Percentiles rank a stretch among this genome's conserved stretches.
These are phyloP conservation scores for Fusarium dlaminii DNA, from an alignment of 2,329 filamentous ascomycete genomes.

Conservation along the genomic window DNA sequence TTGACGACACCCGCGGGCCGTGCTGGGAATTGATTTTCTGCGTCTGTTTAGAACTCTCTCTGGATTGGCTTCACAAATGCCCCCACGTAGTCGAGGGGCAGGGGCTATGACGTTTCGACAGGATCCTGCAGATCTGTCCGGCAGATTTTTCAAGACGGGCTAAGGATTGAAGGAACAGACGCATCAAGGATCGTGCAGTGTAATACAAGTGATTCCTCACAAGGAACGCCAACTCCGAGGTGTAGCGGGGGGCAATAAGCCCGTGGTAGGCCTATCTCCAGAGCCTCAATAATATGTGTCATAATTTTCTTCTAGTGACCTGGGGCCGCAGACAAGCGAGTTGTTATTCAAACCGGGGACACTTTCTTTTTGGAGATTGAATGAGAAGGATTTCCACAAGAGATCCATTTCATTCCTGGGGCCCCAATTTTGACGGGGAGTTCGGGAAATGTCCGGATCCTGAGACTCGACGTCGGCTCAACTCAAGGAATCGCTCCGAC, in stretches of 20 bases:
- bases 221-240: constrained; percentile 1
- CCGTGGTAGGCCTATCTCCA: not conserved
- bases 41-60: constrained; percentile 2
- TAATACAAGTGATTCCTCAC: constrained; percentile 3
- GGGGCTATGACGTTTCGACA: constrained; percentile 36
- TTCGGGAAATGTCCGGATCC: constrained; percentile 26
- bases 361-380: constrained; percentile 33
- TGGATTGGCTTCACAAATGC: constrained; percentile 13
- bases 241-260: not conserved
- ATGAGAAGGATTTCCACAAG: not conserved
- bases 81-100: constrained; percentile 30
- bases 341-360: constrained; percentile 24
- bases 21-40: constrained; percentile 29
- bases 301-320: constrained; percentile 13
- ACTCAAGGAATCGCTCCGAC: not conserved
- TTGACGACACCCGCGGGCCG: constrained; percentile 23
- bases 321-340: constrained; percentile 34
- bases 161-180: constrained; percentile 8
- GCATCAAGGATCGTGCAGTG: not conserved
- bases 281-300: constrained; percentile 30
- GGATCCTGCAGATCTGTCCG: constrained; percentile 38
- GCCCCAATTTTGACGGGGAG: constrained; percentile 39
- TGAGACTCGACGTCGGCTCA: not conserved
- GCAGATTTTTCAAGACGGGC: constrained; percentile 23
- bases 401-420: constrained; percentile 7